Base-by-base conservation (phyloP, 148 eudicot genomes). In the Gaultheria prostrata region DNA sequence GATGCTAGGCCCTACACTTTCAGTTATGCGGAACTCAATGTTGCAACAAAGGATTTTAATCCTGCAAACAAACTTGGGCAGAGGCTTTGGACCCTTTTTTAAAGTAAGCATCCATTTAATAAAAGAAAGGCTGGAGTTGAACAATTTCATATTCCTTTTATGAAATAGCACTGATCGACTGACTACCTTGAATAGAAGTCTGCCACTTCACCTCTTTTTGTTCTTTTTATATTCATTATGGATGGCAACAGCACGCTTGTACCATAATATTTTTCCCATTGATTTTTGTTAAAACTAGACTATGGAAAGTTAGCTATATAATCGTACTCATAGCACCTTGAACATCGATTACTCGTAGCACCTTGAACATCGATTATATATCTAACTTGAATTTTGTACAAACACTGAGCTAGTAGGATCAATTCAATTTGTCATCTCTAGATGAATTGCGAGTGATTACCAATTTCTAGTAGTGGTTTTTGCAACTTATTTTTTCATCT, bases 31-130 rank as follows among this genome's bases (percentile, higher is more conserved):
- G 95, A 93, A 86, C 91, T 95, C 45, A 90, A 83, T 86, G 83
- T 91, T 73, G 95, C 93, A 65, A 95, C 98, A 33, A 82, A 84
- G 80, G 91, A 91, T 79, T 92, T 92, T 76, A 79, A 46, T 86
- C 85, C 88, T 53, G 78, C 63, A 61, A 89, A 92, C 83, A 92
- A 91, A 83, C 93, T 92, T 33, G 93, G 95, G 8, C 91, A 91
- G 85, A 57, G 93, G 95, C 45, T 92, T 92, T 83, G 95, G 92
- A 78, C 90, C 92, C 20, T 93, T 92, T 82, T 92, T 83, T 83
- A 91, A 89, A 90, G 95, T 92, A 83, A 80, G 43, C 43, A 39
- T 39, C 43, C 43, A 39, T 39, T 6, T 39, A 39, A 39, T 39
- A 39, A 39, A 39, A 39, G 43, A 39, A 39, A 39, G 43, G 43